Evolutionary conservation across 2,329 filamentous ascomycete genomes (phyloP), one percentile per base, ranked within the genome.

Genomic region (Fusarium oxysporum): DNA sequence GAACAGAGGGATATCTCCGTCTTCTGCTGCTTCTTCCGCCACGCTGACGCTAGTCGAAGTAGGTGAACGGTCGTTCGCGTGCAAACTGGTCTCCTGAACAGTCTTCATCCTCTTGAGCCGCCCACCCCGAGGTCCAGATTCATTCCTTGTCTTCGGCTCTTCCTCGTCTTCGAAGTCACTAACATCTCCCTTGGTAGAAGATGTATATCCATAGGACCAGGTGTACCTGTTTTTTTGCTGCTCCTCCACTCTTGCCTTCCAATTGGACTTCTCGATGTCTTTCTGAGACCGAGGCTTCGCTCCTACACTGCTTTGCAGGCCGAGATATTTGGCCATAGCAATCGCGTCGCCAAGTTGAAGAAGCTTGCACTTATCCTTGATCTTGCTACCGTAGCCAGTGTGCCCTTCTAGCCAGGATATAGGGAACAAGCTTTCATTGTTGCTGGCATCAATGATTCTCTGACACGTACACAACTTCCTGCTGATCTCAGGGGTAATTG

Each of bases 1-100:
- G 44, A 78, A 82, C 4, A 75, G 37, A 0, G 82, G 81, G 16
- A 83, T 76, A 9, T 79, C 75, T 30, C 71, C 62, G 5, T 75
- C 73, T 11, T 56, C 74, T 17, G 68, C 68, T 10, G 70, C 68
- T 30, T 76, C 68, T 33, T 65, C 75, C 3, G 43, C 56, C 19
- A 68, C 59, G 14, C 58, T 73, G n/a, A 58, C 62, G 13, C 64
- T 68, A 9, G 45, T 71, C 53, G 54, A 73, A 12, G 47, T 66
- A 35, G 68, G 61, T 37, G 30, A 68, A 59, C 43, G 59, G 55
- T 56, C 70, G 54, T 32, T 64, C 41, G 19, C 68, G 17, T 51
- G 56, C 23, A 50, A 62, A 28, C 61, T 45, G 16, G 55, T 61
- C 30, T 66, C 59, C 35, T 61, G 66, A 7, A 65, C 56, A 23